These are phyloP conservation scores for Sesbania bispinosa DNA, from an alignment of 306 rosid genomes.

Conservation along the genomic window DNA sequence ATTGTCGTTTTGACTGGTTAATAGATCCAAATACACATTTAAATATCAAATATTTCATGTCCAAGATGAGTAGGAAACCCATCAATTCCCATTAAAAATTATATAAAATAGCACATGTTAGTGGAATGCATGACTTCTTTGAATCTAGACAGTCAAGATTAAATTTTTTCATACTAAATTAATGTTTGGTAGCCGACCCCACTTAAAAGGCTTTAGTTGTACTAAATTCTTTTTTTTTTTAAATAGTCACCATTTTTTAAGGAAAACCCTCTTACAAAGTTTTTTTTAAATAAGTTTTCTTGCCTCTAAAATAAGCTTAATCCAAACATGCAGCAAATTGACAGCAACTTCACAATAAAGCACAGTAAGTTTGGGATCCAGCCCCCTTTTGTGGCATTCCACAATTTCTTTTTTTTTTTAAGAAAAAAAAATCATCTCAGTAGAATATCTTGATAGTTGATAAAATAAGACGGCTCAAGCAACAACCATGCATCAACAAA, in stretches of 20 bases:
- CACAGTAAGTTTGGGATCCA: not conserved
- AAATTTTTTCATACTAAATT: not conserved
- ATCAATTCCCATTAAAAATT: not conserved
- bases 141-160: not conserved
- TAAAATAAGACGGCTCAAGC: constrained; percentile 13
- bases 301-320: not conserved
- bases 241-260: not conserved
- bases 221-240: not conserved
- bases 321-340: not conserved
- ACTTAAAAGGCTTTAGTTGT: too few relatives aligned
- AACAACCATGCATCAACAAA: not conserved
- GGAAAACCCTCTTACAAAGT: not conserved
- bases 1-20: constrained; percentile 6
- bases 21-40: not conserved
- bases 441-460: not conserved
- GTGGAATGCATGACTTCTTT: not conserved
- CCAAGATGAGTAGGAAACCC: not conserved
- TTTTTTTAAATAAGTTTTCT: not conserved
- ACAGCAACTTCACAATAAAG: not conserved
- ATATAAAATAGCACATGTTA: not conserved
- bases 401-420: not conserved
- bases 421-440: not conserved
- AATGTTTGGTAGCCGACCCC: constrained; percentile 2
- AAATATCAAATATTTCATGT: constrained; percentile 6
- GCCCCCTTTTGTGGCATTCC: not conserved